phyloP scores from a whole-genome alignment of 164 flowering plant species.

The Aristolochia californica region DNA sequence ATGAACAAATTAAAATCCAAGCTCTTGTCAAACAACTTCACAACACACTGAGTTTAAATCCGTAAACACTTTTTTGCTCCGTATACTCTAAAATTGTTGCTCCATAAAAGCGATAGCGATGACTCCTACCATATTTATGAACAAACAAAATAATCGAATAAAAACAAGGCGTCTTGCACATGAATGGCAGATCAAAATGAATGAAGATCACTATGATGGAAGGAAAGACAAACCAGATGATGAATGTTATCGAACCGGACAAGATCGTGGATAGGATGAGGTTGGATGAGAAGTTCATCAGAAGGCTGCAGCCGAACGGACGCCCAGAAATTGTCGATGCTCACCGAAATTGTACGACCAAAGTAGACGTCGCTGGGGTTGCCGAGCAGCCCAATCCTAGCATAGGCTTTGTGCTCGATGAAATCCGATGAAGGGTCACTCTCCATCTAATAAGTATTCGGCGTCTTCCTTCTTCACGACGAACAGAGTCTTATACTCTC shows the following conservation, averaged over 20 bases:
- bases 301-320: conserved; percentile 58
- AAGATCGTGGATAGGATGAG: conserved; percentile 76
- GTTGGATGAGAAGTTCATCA: conserved; percentile 51
- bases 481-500: neutral
- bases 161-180: no score
- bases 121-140: no score
- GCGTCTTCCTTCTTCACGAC: neutral
- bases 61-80: no score
- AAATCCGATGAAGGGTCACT: neutral
- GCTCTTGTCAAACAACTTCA: neutral
- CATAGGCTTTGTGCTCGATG: conserved; percentile 64
- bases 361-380: conserved; percentile 90
- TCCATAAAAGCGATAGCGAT: neutral
- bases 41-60: no score
- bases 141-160: no score
- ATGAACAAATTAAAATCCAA: conserved; percentile 2
- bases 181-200: neutral
- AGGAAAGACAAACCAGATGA: conserved; percentile 33
- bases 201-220: no score
- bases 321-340: conserved; percentile 77
- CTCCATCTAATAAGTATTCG: neutral
- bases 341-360: conserved; percentile 72
- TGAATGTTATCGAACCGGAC: conserved; percentile 53
- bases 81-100: neutral
- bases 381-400: conserved; percentile 71